These are phyloP conservation scores for Coemansia sp. DNA, from an alignment of 192 early-diverging fungal genomes.

Conservation along the genomic window DNA sequence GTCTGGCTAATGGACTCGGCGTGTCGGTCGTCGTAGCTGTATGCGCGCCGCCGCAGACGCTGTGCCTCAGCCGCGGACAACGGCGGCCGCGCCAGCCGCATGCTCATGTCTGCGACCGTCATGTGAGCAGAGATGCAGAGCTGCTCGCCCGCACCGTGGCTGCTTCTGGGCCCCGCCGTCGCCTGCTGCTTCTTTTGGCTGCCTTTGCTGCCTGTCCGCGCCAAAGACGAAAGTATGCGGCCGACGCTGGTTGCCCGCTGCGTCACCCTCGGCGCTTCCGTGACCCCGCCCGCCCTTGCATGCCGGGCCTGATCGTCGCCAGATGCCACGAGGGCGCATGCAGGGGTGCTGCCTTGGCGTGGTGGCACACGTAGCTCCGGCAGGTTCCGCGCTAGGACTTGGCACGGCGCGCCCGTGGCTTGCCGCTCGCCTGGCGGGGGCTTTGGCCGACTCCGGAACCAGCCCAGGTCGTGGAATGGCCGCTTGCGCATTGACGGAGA, in stretches of 20 bases:
- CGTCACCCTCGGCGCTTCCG: neutral
- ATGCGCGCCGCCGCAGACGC: conserved; percentile 2
- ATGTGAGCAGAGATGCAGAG: too few species aligned
- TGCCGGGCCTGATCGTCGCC: too few species aligned
- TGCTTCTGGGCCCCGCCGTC: too few species aligned
- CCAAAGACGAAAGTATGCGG: neutral
- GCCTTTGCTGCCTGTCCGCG: neutral
- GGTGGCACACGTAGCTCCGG: too few species aligned
- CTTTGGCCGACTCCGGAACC: conserved; percentile 8
- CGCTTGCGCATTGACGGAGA: neutral
- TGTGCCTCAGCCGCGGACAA: conserved; percentile 1
- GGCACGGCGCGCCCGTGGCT: neutral
- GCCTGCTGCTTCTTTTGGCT: too few species aligned
- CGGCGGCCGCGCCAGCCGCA: neutral
- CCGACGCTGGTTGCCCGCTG: neutral
- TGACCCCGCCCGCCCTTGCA: neutral
- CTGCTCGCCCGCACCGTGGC: too few species aligned
- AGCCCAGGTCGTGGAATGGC: conserved; percentile 3
- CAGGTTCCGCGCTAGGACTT: neutral
- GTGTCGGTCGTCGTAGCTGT: conserved; percentile 4
- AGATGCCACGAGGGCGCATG: too few species aligned
- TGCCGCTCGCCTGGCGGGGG: neutral
- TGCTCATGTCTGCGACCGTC: neutral
- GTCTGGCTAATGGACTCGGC: conserved; percentile 12
- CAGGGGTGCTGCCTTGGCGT: too few species aligned